Base-by-base conservation (phyloP, 495 filamentous ascomycete species). In the Parmelia sp. region DNA sequence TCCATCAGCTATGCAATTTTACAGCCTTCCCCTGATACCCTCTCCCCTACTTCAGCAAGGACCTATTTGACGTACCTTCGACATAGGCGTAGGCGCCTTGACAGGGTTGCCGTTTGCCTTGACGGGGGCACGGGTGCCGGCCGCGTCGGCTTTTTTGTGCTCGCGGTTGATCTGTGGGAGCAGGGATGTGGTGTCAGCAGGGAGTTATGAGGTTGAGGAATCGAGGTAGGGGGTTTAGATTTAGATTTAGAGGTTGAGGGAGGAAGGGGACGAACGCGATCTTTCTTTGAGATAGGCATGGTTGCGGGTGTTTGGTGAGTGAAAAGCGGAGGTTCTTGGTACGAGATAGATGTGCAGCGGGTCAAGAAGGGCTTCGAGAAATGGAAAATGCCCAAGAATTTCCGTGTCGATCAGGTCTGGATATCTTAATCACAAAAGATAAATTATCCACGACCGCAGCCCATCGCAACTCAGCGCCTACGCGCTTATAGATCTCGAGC, bases 141-240 rank as follows among this genome's bases (percentile, higher is more conserved):
- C 74, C 12, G 71, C 73, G 35, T 77, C 75, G 45, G 72, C 75
- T 58, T 76, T 76, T 57, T 72, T 71, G 71, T 77, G 75, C 63
- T 77, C 75, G 69, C 74, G 73, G 55, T 74, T 70, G 61, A 68
- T 66, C 63, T 51, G 63, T 36, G 5, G 11, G 14, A 19, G 15
- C 1, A 12, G 3, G 45, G 17, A 40, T 49, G 1, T 51, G 3
- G 2, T 4, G 6, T 53, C 15, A 53, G 49, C 27, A 17, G 27
- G 14, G 15, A 9, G 12, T 4, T 5, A 2, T 3, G 9, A 45
- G 42, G 4, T n/a, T 12, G 3, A 11, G 44, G n/a, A 12, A 29
- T 55, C 8, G 7, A 33, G 29, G 8, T 0, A n/a, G 27, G n/a
- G n/a, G n/a, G n/a, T n/a, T n/a, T n/a, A n/a, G n/a, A n/a, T n/a